Evolutionary conservation across 768 basidiomycete species (phyloP), one percentile per base, ranked within the genome.

Genomic region (Sutorius australiensis): DNA sequence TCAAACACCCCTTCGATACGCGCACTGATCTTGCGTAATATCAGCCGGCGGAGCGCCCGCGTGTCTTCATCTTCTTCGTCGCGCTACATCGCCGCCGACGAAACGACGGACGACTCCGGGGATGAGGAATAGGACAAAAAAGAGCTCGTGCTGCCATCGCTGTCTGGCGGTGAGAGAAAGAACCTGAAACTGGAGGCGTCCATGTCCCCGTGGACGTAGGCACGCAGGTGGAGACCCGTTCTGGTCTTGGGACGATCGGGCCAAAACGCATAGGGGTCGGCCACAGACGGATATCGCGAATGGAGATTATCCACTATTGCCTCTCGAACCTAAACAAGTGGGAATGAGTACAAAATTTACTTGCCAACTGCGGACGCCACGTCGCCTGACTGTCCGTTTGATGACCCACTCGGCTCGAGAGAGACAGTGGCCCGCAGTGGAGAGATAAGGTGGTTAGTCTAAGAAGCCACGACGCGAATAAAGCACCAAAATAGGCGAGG

Each of bases 1-100:
- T 83, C 83, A 59, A 79, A 77, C 2, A 82, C 81, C 6, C 80
- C 80, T 14, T 73, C 72, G 48, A 80, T 57, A 42, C 78, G 71
- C 53, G 80, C 77, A 36, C 84, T 80, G 49, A 89, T 78, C 69
- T 87, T 88, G 42, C 83, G 78, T 36, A 82, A 66, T 19, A 89
- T 61, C n/a, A 90, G 66, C 16, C 84, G 75, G 13, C 85, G 83
- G 33, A 87, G 72, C 24, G 77, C 74, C 33, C 79, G 77, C 11
- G 75, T 77, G 54, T 89, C 88, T 44, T 87, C 81, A 50, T 86
- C 86, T 56, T 82, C 83, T 33, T 77, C 72, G 42, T 79, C 79
- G 1, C 76, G 77, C 3, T 80, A 58, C 0, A 80, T 80, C 4
- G 73, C 74, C 6, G 79, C 72, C 30, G 81, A 63, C 3, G 84